Evolutionary conservation across 495 filamentous ascomycete species (phyloP).

Genomic region (Aspergillus homomorphus): DNA sequence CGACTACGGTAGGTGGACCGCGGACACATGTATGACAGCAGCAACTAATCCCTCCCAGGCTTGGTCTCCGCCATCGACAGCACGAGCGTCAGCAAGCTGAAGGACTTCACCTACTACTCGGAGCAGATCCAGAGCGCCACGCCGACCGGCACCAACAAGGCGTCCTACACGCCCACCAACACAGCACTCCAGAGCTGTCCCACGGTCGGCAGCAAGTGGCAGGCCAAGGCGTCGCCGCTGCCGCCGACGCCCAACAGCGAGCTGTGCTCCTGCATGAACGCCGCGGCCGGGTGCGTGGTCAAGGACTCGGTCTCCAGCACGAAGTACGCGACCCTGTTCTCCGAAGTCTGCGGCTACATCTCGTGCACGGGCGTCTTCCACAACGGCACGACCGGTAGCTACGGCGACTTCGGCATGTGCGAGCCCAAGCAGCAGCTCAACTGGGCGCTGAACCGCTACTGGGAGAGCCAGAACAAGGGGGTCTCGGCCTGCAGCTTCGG

Average conservation of each 20-base stretch:
- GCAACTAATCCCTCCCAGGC: slow-evolving; percentile 32
- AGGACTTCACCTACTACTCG: slow-evolving; percentile 74
- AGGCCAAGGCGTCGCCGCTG: slow-evolving; percentile 58
- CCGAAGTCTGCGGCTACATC: slow-evolving; percentile 64
- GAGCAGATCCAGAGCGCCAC: slow-evolving; percentile 63
- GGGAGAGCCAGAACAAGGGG: slow-evolving; percentile 54
- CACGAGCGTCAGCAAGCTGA: slow-evolving; percentile 55
- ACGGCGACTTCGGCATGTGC: slow-evolving; percentile 93
- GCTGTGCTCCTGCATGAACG: slow-evolving; percentile 81
- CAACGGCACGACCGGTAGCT: slow-evolving; percentile 69
- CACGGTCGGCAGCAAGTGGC: slow-evolving; percentile 59
- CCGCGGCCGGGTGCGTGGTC: slow-evolving; percentile 67
- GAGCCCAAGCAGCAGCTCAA: slow-evolving; percentile 69
- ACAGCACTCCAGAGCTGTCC: slow-evolving; percentile 71
- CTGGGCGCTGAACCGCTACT: slow-evolving; percentile 81
- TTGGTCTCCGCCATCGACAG: slow-evolving; percentile 67
- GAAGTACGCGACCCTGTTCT: slow-evolving; percentile 66
- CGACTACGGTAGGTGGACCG: slow-evolving; percentile 65
- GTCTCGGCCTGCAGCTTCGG: slow-evolving; percentile 72
- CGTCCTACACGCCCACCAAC: slow-evolving; percentile 75
- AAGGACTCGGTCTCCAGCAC: slow-evolving; percentile 41
- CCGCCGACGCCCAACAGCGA: slow-evolving; percentile 74
- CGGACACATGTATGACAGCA: not conserved
- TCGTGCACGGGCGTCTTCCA: slow-evolving; percentile 68
- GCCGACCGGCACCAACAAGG: slow-evolving; percentile 63